Evolutionary conservation across 257 asterid genomes (phyloP).

Genomic region (Leonotis leonurus): DNA sequence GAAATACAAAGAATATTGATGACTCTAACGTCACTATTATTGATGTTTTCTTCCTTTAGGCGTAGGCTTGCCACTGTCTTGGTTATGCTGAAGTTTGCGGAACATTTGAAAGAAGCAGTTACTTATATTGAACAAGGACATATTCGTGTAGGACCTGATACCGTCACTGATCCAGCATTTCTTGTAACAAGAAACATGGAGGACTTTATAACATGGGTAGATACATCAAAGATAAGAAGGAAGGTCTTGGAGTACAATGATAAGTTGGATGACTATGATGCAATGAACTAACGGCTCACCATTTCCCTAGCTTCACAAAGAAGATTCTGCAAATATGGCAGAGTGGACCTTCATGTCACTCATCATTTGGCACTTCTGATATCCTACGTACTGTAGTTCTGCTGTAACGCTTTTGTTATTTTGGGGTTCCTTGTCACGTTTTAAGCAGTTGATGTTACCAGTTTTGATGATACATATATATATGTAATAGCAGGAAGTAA

Average conservation of each 20-base stretch:
- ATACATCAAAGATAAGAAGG: slow-evolving; percentile 83
- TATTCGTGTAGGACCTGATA: slow-evolving; percentile 92
- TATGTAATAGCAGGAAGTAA: neutral
- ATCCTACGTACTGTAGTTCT: neutral
- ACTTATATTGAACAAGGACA: slow-evolving; percentile 97
- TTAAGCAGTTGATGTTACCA: neutral
- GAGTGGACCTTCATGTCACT: neutral
- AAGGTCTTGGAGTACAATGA: slow-evolving; percentile 79
- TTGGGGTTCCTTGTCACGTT: neutral
- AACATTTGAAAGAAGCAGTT: slow-evolving; percentile 82
- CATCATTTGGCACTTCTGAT: neutral
- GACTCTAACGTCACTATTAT: neutral
- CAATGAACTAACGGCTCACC: slow-evolving; percentile 32
- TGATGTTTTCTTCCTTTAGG: slow-evolving; percentile 33
- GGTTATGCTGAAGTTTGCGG: slow-evolving; percentile 69
- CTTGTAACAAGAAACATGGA: slow-evolving; percentile 90
- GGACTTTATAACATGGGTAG: slow-evolving; percentile 92
- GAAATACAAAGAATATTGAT: neutral
- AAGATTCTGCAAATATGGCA: neutral
- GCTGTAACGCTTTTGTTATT: neutral
- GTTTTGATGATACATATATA: neutral
- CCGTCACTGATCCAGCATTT: slow-evolving; percentile 72
- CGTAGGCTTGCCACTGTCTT: slow-evolving; percentile 75
- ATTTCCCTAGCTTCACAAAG: neutral
- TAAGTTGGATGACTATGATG: slow-evolving; percentile 85